phyloP scores from a whole-genome alignment of 345 rosid species.

The Ricinus communis region DNA sequence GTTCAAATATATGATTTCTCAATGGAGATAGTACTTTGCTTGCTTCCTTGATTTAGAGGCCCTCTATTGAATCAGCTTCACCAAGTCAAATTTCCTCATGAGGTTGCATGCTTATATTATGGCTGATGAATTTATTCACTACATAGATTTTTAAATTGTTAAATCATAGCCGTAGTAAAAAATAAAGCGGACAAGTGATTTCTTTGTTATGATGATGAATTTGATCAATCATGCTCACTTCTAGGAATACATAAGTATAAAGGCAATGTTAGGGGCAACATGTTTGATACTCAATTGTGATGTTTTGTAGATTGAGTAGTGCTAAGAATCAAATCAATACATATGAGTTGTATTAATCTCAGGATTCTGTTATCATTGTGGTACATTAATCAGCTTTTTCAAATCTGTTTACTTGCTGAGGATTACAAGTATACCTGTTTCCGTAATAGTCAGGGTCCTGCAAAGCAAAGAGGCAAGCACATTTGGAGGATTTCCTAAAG shows the following conservation, averaged over 20 bases:
- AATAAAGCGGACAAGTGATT: neutral
- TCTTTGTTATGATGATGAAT: neutral
- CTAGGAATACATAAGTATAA: neutral
- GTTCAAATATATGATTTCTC: constrained; percentile 23
- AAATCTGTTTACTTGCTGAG: neutral
- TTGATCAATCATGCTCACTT: neutral
- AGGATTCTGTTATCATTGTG: neutral
- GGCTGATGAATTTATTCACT: constrained; percentile 2
- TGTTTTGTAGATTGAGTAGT: too few relatives aligned
- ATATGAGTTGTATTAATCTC: neutral
- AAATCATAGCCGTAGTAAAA: neutral
- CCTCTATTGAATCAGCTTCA: constrained; percentile 27
- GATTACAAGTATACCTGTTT: neutral
- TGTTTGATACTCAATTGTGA: neutral
- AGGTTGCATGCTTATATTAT: constrained; percentile 18
- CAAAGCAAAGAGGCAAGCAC: neutral
- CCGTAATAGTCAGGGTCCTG: neutral
- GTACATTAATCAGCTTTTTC: neutral
- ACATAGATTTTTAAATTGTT: neutral
- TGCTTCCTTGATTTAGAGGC: constrained; percentile 33
- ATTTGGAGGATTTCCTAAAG: constrained; percentile 1
- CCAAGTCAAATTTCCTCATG: constrained; percentile 22
- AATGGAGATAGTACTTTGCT: too few relatives aligned
- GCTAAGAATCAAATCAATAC: too few relatives aligned
- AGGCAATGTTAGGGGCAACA: neutral